phyloP scores from a whole-genome alignment of 192 early-diverging fungal genomes.

The Haplosporangium gracile region DNA sequence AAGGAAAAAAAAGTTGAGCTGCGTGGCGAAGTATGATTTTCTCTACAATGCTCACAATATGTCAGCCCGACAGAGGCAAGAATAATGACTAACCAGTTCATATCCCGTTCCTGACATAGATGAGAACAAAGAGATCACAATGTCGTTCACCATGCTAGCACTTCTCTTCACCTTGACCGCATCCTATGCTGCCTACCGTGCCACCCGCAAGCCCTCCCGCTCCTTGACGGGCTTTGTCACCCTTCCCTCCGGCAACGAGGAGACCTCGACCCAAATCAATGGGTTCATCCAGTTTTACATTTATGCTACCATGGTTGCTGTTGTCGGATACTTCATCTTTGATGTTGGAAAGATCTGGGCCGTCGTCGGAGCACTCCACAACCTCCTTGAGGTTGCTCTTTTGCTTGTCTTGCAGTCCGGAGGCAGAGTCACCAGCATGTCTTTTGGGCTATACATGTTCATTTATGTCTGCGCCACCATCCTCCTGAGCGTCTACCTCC shows the following conservation, averaged over 20 bases:
- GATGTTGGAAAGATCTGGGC: slow-evolving; percentile 62
- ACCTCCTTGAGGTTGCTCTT: slow-evolving; percentile 58
- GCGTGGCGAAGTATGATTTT: not conserved
- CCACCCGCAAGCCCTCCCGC: slow-evolving; percentile 31
- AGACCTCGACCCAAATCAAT: slow-evolving; percentile 47
- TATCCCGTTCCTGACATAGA: slow-evolving; percentile 9
- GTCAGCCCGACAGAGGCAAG: not conserved
- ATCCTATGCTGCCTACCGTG: slow-evolving; percentile 28
- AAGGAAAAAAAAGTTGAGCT: not conserved
- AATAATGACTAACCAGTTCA: not conserved
- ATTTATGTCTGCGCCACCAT: slow-evolving; percentile 31
- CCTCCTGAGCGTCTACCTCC: slow-evolving; percentile 41
- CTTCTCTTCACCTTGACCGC: slow-evolving; percentile 30
- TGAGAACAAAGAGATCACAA: slow-evolving; percentile 35
- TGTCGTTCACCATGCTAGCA: slow-evolving; percentile 42
- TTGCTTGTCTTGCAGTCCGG: slow-evolving; percentile 54
- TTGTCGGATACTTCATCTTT: slow-evolving; percentile 39
- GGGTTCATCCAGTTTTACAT: slow-evolving; percentile 47
- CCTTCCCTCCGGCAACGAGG: slow-evolving; percentile 25
- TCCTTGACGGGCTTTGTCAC: slow-evolving; percentile 51
- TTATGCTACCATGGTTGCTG: slow-evolving; percentile 39
- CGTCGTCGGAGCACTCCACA: slow-evolving; percentile 55
- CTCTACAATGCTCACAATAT: not conserved
- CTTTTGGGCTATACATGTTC: slow-evolving; percentile 52
- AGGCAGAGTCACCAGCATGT: slow-evolving; percentile 46